Evolutionary conservation across 2,329 filamentous ascomycete genomes (phyloP).

Genomic region (Gyromitra esculenta): DNA sequence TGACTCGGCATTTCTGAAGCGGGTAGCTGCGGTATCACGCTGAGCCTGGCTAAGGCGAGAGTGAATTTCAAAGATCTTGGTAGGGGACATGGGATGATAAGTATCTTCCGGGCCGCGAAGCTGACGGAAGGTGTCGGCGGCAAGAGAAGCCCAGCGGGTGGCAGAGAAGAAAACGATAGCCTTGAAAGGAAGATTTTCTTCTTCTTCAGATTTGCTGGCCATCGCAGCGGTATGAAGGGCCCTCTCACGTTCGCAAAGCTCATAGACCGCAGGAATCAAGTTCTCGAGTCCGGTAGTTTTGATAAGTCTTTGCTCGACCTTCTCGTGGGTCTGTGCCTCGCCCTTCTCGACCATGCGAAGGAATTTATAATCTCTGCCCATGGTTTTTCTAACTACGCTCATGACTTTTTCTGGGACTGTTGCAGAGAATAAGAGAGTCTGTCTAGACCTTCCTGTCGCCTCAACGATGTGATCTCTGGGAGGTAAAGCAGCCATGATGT

Average conservation of each 20-base stretch:
- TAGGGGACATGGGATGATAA: slow-evolving; percentile 58
- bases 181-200: slow-evolving; percentile 76
- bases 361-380: slow-evolving; percentile 86
- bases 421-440: slow-evolving; percentile 95
- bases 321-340: slow-evolving; percentile 84
- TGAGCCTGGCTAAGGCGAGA: slow-evolving; percentile 75
- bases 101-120: slow-evolving; percentile 48
- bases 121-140: slow-evolving; percentile 59
- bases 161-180: slow-evolving; percentile 91
- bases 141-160: slow-evolving; percentile 62
- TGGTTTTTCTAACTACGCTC: slow-evolving; percentile 76
- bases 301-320: slow-evolving; percentile 82
- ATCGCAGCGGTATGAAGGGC: slow-evolving; percentile 59
- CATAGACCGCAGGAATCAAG: slow-evolving; percentile 77
- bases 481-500: slow-evolving; percentile 73
- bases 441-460: slow-evolving; percentile 66
- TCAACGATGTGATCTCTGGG: slow-evolving; percentile 63
- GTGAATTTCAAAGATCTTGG: slow-evolving; percentile 73
- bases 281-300: slow-evolving; percentile 76
- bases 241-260: slow-evolving; percentile 74
- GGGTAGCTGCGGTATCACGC: slow-evolving; percentile 75
- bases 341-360: slow-evolving; percentile 86
- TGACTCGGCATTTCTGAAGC: slow-evolving; percentile 71
- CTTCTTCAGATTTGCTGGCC: not conserved
- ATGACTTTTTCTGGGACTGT: slow-evolving; percentile 89